Base-by-base conservation (phyloP, 129 eudicot species). In the Scalesia atractyloides region DNA sequence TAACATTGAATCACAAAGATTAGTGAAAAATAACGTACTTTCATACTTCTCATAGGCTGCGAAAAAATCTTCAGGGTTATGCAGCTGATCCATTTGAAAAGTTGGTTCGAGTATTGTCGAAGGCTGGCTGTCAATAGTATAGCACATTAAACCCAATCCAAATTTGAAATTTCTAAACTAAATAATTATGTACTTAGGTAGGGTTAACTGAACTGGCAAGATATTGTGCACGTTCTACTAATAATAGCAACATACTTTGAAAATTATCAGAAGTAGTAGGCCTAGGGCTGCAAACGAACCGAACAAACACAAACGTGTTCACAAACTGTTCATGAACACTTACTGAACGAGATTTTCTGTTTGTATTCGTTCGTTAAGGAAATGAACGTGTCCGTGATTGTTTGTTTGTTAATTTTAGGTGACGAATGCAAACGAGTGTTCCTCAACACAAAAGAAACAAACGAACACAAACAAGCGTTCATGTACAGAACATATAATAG, bases 11-110 rank as follows among this genome's bases (percentile, higher is more conserved):
- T 64, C 17, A 75, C 16, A 59, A 76, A 57, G 20, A 44, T 43
- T 10, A 79, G 15, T 22, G 74, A 70, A 44, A 22, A 59, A 60
- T 30, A 26, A 36, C 36, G 47, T 83, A 90, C 97, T 80, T 81
- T 90, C 96, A 52, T 69, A 78, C 66, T 79, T 86, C 60, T 83
- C 96, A 86, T 17, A 78, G 49, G 90, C 96, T 16, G 81, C 84
- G 63, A 86, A 90, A 70, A 75, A 87, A 11, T 84, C 91, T 64
- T 73, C 97, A 39, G 98, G 97, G 59, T 81, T 90, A 51, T 69
- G 74, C 51, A 78, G 69, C 48, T 81, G 73, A 81, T 79, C 82
- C 48, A 87, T 39, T 57, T 84, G 78, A 54, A 89, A 36, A 79
- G 37, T 78, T 72, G 89, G 78, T 72, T 83, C 85, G 81, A 83